phyloP scores from a whole-genome alignment of 257 asterid species.

The Euphrasia confusa region DNA sequence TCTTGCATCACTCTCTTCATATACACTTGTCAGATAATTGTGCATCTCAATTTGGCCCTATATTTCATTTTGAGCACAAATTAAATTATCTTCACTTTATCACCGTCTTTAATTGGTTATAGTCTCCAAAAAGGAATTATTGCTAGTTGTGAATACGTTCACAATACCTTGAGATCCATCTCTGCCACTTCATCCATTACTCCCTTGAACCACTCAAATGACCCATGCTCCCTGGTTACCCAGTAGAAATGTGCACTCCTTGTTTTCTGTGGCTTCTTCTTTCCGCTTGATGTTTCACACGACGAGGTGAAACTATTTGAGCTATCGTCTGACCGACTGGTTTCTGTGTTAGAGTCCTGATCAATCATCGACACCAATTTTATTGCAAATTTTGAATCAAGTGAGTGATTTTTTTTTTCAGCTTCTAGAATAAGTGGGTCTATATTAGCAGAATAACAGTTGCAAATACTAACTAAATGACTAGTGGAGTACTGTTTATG shows the following conservation, averaged over 20 bases:
- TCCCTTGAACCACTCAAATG: conserved; percentile 96
- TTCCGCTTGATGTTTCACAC: conserved; percentile 37
- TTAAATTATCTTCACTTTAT: neutral
- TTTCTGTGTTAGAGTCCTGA: conserved; percentile 75
- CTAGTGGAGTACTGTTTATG: neutral
- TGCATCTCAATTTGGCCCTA: conserved; percentile 97
- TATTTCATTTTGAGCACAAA: conserved; percentile 27
- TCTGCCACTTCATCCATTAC: conserved; percentile 92
- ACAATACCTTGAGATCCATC: conserved; percentile 74
- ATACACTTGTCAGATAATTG: conserved; percentile 83
- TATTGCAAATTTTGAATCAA: neutral
- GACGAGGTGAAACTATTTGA: conserved; percentile 64
- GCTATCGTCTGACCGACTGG: conserved; percentile 73
- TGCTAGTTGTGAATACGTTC: conserved; percentile 2
- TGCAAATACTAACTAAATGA: no score
- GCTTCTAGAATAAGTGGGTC: neutral
- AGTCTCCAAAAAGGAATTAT: neutral
- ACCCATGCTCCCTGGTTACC: conserved; percentile 95
- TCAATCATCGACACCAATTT: conserved; percentile 2
- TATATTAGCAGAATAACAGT: no score
- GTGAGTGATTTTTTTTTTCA: neutral
- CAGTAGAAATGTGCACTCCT: conserved; percentile 79
- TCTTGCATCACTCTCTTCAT: conserved; percentile 95
- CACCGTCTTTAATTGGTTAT: neutral
- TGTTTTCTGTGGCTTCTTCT: conserved; percentile 46